phyloP scores from a whole-genome alignment of 2,329 filamentous ascomycete genomes.

The Capronia americana region DNA sequence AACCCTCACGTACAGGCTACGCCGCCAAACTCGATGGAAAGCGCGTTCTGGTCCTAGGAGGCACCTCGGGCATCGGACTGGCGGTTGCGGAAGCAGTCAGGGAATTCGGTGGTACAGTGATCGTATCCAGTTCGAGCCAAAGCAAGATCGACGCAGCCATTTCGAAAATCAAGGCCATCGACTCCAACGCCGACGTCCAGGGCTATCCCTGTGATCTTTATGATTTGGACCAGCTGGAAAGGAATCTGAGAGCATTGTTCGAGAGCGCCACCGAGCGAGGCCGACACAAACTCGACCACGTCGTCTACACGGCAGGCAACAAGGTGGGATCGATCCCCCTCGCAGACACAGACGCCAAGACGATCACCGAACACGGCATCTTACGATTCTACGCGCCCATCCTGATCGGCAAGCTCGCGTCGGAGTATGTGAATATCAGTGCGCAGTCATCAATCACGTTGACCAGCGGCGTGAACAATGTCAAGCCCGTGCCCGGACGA shows the following conservation, averaged over 20 bases:
- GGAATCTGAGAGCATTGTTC: slow-evolving; percentile 52
- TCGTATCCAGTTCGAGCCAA: slow-evolving; percentile 60
- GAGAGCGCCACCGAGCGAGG: slow-evolving; percentile 43
- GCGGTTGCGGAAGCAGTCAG: slow-evolving; percentile 59
- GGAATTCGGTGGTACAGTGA: slow-evolving; percentile 58
- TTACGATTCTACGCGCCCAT: slow-evolving; percentile 47
- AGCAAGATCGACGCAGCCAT: slow-evolving; percentile 49
- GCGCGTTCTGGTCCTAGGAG: slow-evolving; percentile 60
- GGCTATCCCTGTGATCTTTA: slow-evolving; percentile 58
- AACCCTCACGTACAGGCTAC: slow-evolving; percentile 24
- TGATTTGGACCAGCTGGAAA: slow-evolving; percentile 42
- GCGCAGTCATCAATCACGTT: slow-evolving; percentile 48
- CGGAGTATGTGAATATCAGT: slow-evolving; percentile 44
- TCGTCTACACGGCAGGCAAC: slow-evolving; percentile 60
- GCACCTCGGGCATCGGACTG: slow-evolving; percentile 60
- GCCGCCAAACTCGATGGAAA: slow-evolving; percentile 52
- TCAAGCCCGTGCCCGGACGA: slow-evolving; percentile 57
- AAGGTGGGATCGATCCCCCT: slow-evolving; percentile 40
- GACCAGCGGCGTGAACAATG: slow-evolving; percentile 52
- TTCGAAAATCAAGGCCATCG: neutral
- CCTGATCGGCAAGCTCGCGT: slow-evolving; percentile 51
- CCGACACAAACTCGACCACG: slow-evolving; percentile 54
- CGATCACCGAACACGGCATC: slow-evolving; percentile 41
- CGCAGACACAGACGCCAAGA: slow-evolving; percentile 39
- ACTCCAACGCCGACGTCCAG: slow-evolving; percentile 19